Conservation (phyloP, 1,284 basidiomycete species). For the Trametes pubescens region DNA sequence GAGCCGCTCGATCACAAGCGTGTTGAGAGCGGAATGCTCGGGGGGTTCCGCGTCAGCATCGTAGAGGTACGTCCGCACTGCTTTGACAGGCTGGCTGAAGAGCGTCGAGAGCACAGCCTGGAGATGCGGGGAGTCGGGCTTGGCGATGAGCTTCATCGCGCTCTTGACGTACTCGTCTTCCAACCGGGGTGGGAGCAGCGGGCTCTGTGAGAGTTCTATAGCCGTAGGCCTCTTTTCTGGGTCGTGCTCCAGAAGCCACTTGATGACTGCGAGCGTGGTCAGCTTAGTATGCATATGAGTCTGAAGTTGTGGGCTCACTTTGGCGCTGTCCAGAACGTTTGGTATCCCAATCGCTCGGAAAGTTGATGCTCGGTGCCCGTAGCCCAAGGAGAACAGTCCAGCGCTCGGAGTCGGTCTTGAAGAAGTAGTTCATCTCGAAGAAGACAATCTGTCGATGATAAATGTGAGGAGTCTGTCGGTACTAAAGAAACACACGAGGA, state of each 20-base stretch:
- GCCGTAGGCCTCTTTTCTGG: constrained; percentile 85
- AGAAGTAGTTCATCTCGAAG: constrained; percentile 95
- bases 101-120: constrained; percentile 75
- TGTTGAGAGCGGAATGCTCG: constrained; percentile 78
- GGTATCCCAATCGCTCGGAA: constrained; percentile 80
- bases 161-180: constrained; percentile 90
- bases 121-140: constrained; percentile 77
- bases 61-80: constrained; percentile 80
- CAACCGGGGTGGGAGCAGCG: constrained; percentile 75
- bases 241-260: constrained; percentile 85
- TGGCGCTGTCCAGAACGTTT: constrained; percentile 70
- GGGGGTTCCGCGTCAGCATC: constrained; percentile 76
- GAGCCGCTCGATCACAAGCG: constrained; percentile 81
- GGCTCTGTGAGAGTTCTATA: constrained; percentile 84
- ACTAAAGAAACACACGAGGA: constrained; percentile 37
- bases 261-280: constrained; percentile 64
- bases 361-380: constrained; percentile 81
- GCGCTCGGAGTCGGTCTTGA: constrained; percentile 89
- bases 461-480: neutral
- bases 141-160: constrained; percentile 81
- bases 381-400: constrained; percentile 68
- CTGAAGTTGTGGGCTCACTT: constrained; percentile 55
- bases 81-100: constrained; percentile 74
- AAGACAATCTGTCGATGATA: constrained; percentile 80
- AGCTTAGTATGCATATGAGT: constrained; percentile 19